phyloP scores from a whole-genome alignment of 2,329 filamentous ascomycete species.

The Chalaropsis thielavioides region DNA sequence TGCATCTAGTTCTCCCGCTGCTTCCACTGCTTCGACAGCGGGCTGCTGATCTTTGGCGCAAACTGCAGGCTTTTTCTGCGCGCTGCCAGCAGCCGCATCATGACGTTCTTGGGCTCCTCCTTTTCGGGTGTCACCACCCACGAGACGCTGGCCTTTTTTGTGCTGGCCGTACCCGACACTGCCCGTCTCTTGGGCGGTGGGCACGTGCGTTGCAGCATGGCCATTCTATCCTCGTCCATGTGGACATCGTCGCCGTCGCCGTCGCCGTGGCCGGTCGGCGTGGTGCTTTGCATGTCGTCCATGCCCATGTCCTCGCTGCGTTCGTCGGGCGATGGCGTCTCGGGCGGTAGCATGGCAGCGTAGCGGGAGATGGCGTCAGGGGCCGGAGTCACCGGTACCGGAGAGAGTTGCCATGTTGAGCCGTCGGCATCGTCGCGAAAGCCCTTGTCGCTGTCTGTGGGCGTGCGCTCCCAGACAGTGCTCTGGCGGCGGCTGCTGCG shows the following conservation, averaged over 20 bases:
- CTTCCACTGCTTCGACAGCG: slow-evolving; percentile 45
- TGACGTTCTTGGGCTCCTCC: slow-evolving; percentile 39
- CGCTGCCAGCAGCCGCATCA: slow-evolving; percentile 53
- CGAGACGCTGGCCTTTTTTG: slow-evolving; percentile 20
- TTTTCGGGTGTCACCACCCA: slow-evolving; percentile 34
- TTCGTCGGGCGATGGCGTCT: slow-evolving; percentile 29
- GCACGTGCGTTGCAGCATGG: slow-evolving; percentile 30
- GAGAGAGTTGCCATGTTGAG: slow-evolving; percentile 37
- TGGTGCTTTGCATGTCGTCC: slow-evolving; percentile 22
- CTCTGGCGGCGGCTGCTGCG: slow-evolving; percentile 39
- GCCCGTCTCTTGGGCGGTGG: slow-evolving; percentile 19
- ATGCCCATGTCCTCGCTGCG: slow-evolving; percentile 21
- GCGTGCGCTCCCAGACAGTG: slow-evolving; percentile 40
- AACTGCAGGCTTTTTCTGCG: slow-evolving; percentile 65
- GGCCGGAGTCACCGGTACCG: slow-evolving; percentile 44
- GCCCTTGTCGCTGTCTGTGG: slow-evolving; percentile 27
- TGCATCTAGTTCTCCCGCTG: slow-evolving; percentile 18
- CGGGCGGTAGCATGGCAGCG: slow-evolving; percentile 35
- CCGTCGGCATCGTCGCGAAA: slow-evolving; percentile 26
- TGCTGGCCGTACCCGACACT: slow-evolving; percentile 9
- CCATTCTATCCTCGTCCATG: slow-evolving; percentile 19
- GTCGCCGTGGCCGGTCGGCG: not conserved
- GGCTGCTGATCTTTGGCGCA: slow-evolving; percentile 61
- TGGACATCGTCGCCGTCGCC: slow-evolving; percentile 26
- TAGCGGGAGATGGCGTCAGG: slow-evolving; percentile 40